Conservation (phyloP, 345 rosid species). For the Gossypium raimondii region DNA sequence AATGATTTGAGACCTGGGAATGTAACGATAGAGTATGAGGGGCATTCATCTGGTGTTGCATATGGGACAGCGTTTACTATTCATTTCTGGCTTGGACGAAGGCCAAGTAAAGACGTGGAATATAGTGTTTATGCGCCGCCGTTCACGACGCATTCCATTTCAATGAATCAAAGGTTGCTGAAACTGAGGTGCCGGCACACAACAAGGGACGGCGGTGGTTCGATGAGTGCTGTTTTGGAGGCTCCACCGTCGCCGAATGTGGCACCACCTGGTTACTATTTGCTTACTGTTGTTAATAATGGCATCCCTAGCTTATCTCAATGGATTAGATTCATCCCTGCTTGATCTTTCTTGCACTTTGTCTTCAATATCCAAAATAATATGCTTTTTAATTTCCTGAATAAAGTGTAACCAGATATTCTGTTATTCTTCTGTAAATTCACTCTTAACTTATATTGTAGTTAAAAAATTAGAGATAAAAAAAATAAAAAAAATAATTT, state of each 20-base stretch:
- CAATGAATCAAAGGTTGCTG: conserved; percentile 58
- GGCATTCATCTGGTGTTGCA: conserved; percentile 12
- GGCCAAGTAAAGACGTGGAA: conserved; percentile 20
- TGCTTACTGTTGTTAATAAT: conserved; percentile 44
- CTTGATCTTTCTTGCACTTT: neutral
- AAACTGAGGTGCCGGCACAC: conserved; percentile 22
- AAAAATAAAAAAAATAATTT: too few relatives aligned
- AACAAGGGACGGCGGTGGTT: conserved; percentile 16
- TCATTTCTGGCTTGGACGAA: conserved; percentile 26
- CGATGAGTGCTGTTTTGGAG: conserved; percentile 23
- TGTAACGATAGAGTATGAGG: conserved; percentile 18
- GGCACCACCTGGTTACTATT: conserved; percentile 55
- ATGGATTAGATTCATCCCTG: conserved; percentile 33
- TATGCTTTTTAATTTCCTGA: neutral
- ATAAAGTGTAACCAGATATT: neutral
- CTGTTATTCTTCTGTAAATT: too few relatives aligned
- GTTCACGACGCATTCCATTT: conserved; percentile 45
- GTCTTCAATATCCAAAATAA: neutral
- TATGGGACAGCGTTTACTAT: conserved; percentile 24
- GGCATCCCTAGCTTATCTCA: conserved; percentile 49
- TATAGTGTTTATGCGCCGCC: conserved; percentile 32
- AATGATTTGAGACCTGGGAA: conserved; percentile 33
- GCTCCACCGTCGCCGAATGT: conserved; percentile 44
- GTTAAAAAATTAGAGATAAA: too few relatives aligned
- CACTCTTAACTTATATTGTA: too few relatives aligned